A percentile compares a stretch with the other conserved stretches of the same genome.
Conservation (phyloP, 371 early-diverging fungal species). For the Apophysomyces ossiformis region DNA sequence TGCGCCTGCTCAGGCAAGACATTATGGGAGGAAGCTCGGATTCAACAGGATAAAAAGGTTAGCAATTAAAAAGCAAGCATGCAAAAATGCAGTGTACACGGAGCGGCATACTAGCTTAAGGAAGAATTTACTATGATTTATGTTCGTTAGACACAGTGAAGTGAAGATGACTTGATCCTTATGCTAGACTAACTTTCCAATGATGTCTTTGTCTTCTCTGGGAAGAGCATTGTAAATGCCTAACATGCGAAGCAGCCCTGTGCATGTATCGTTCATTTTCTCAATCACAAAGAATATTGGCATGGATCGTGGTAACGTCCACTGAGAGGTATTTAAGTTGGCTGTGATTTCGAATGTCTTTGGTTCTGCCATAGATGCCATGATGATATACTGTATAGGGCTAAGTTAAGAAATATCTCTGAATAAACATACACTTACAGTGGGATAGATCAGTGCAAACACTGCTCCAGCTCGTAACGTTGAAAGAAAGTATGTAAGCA, state of each 20-base stretch:
- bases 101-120: too few species aligned
- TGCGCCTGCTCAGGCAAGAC: constrained; percentile 87
- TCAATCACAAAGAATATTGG: constrained; percentile 20
- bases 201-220: not conserved
- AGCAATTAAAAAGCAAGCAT: not conserved
- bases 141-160: too few species aligned
- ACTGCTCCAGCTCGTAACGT: constrained; percentile 47
- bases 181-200: not conserved
- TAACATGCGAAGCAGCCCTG: not conserved
- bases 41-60: not conserved
- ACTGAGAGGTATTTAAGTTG: not conserved
- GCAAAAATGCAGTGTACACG: too few species aligned
- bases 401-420: too few species aligned
- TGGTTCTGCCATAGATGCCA: constrained; percentile 46
- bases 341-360: constrained; percentile 16
- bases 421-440: constrained; percentile 32
- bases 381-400: constrained; percentile 44
- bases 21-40: constrained; percentile 82
- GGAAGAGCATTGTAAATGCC: not conserved
- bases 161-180: too few species aligned
- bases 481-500: constrained; percentile 49
- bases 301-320: constrained; percentile 15
- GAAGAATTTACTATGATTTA: too few species aligned
- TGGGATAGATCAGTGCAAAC: constrained; percentile 54
- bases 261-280: not conserved